Conservation (phyloP, 2,329 filamentous ascomycete genomes). For the Cercospora beticola region DNA sequence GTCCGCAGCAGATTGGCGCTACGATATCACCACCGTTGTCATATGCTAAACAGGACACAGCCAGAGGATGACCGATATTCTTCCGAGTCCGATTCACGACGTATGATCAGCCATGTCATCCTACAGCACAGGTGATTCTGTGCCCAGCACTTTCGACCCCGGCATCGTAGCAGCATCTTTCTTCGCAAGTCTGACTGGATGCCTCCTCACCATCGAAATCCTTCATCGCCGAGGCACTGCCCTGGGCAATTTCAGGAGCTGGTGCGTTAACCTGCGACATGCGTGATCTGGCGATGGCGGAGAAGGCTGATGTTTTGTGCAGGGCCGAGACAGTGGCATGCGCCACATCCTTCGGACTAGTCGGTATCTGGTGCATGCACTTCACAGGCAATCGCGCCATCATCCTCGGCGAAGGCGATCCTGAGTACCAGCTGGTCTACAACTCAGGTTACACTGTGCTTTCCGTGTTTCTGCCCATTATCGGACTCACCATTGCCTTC, state of each 20-base stretch:
- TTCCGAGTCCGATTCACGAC: background rate
- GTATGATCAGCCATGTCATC: constrained; percentile 7
- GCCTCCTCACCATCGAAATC: constrained; percentile 76
- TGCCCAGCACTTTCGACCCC: constrained; percentile 46
- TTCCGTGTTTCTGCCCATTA: constrained; percentile 76
- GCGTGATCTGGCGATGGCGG: constrained; percentile 1
- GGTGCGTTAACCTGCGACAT: constrained; percentile 25
- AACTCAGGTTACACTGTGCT: constrained; percentile 68
- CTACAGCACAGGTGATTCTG: constrained; percentile 18
- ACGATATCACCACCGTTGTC: background rate
- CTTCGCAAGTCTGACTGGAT: constrained; percentile 70
- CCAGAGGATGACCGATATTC: background rate
- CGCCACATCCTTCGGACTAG: constrained; percentile 47
- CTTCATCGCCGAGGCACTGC: constrained; percentile 59
- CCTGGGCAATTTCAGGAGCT: constrained; percentile 34
- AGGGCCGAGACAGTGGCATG: constrained; percentile 47
- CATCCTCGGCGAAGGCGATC: constrained; percentile 62
- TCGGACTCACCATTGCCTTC: constrained; percentile 72
- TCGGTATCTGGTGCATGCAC: constrained; percentile 63
- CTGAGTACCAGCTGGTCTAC: constrained; percentile 67
- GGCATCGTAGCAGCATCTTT: constrained; percentile 69
- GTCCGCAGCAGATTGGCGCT: background rate
- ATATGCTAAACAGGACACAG: background rate
- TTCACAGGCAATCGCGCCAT: constrained; percentile 82
- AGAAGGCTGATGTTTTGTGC: constrained; percentile 1